Conservation (phyloP, 2,329 filamentous ascomycete genomes). For the Neopestalotiopsis clavispora region DNA sequence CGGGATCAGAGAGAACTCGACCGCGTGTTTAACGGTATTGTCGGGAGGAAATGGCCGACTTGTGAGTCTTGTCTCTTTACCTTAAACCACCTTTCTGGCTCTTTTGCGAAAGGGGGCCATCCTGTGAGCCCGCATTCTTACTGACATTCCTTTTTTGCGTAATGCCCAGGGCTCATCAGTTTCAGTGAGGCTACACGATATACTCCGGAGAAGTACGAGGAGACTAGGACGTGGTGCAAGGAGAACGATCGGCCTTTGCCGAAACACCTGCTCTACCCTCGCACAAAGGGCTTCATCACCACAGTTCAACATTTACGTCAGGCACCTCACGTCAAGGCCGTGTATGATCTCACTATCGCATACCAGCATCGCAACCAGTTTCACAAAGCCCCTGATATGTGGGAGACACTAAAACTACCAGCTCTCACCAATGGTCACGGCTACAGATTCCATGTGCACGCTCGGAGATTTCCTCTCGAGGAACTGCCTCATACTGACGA, state of each 20-base stretch:
- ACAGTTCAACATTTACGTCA: conserved; percentile 60
- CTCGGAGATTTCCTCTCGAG: conserved; percentile 52
- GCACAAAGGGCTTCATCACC: conserved; percentile 65
- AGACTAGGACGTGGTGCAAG: conserved; percentile 57
- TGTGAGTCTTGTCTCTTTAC: conserved; percentile 48
- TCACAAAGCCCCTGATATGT: conserved; percentile 54
- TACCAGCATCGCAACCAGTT: conserved; percentile 52
- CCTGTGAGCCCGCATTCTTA: not conserved
- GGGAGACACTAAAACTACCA: conserved; percentile 53
- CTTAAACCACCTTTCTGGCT: no score
- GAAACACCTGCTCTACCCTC: conserved; percentile 62
- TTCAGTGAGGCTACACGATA: conserved; percentile 69
- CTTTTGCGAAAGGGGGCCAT: not conserved
- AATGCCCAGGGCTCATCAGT: conserved; percentile 61
- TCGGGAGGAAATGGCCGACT: conserved; percentile 56
- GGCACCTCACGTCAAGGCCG: conserved; percentile 55
- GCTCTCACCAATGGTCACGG: conserved; percentile 43
- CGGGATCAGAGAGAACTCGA: conserved; percentile 61
- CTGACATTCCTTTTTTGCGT: not conserved
- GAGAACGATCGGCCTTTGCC: conserved; percentile 54
- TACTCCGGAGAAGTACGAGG: conserved; percentile 56
- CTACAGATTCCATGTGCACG: conserved; percentile 56
- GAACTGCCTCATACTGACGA: conserved; percentile 53
- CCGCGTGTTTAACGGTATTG: conserved; percentile 60
- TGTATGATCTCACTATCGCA: conserved; percentile 61